phyloP scores from a whole-genome alignment of 2,329 filamentous ascomycete species.

The Sclerotiophoma versabilis region DNA sequence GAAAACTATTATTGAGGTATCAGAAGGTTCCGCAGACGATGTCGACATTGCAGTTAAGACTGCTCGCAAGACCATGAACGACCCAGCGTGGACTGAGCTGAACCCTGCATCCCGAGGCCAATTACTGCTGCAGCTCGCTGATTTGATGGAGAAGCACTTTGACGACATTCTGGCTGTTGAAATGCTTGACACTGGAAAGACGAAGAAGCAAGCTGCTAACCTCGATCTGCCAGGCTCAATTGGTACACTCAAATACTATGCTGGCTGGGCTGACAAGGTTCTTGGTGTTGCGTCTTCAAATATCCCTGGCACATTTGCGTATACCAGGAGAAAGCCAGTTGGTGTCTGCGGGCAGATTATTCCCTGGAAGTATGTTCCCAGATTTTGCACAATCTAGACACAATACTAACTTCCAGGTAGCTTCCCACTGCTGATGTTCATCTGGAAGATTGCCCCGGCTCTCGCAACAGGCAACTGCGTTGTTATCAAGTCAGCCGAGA shows the following conservation, averaged over 20 bases:
- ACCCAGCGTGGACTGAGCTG: slow-evolving; percentile 10
- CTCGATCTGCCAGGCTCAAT: slow-evolving; percentile 69
- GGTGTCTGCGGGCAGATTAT: slow-evolving; percentile 81
- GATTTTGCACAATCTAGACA: too few relatives aligned
- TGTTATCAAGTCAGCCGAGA: slow-evolving; percentile 36
- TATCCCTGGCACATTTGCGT: slow-evolving; percentile 73
- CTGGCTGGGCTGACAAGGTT: slow-evolving; percentile 80
- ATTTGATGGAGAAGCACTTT: slow-evolving; percentile 15
- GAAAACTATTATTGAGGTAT: slow-evolving; percentile 16
- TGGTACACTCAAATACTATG: slow-evolving; percentile 73
- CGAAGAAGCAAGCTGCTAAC: slow-evolving; percentile 41
- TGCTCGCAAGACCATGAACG: slow-evolving; percentile 14
- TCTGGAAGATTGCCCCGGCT: slow-evolving; percentile 36
- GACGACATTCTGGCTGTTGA: slow-evolving; percentile 17
- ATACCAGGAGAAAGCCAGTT: slow-evolving; percentile 77
- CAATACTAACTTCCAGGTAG: not conserved
- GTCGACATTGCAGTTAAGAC: slow-evolving; percentile 13
- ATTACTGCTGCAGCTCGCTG: slow-evolving; percentile 12
- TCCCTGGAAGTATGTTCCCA: slow-evolving; percentile 54
- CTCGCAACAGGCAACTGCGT: slow-evolving; percentile 16
- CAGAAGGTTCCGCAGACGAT: slow-evolving; percentile 14
- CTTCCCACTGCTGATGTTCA: slow-evolving; percentile 44
- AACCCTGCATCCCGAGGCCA: slow-evolving; percentile 9
- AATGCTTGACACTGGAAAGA: slow-evolving; percentile 16
- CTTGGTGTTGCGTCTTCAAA: slow-evolving; percentile 78